Base-by-base conservation (phyloP, 2,329 filamentous ascomycete genomes). In the Pyricularia sp. region DNA sequence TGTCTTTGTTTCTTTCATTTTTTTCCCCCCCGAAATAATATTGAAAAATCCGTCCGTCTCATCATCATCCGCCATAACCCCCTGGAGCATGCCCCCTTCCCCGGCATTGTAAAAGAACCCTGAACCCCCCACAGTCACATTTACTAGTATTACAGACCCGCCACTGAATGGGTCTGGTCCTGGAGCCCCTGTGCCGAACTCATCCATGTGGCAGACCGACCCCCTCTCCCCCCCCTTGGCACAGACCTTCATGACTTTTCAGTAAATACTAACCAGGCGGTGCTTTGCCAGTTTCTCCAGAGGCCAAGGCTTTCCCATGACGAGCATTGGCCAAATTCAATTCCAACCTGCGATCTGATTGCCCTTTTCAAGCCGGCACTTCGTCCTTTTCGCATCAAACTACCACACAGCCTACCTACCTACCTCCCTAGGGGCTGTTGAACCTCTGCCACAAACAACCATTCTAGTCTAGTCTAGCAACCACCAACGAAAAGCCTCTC, bases 311-410 rank as follows among this genome's bases (percentile, higher is more conserved):
- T 25, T 36, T 25, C 6, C 58, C n/a, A 61, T 61, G 58, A 61
- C 58, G 58, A 61, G 58, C 58, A 61, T 26, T 26, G 25, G 58
- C 58, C 58, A 61, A 26, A 25, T 61, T 61, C 58, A 61, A 61
- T 61, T 61, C n/a, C 58, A 61, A 50, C 66, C 70, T 64, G 68
- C 73, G 73, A 74, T 72, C 71, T 76, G 72, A 68, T 73, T 74
- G 70, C 74, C 74, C 68, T 72, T 70, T 74, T 72, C 69, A 74
- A 73, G 71, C 28, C 63, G 55, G 23, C 64, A 66, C 66, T 65
- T 50, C 68, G 55, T 61, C 58, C 58, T 61, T 61, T 26, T n/a
- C 12, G 58, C 58, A 26, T 25, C 55, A 55, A 42, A 65, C 63
- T 25, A 65, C 63, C 23, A 30, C 28, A 30, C 28, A 30, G 28